Conservation (phyloP, 352 stramenopile species). For the Globisporangium mamillatum region DNA sequence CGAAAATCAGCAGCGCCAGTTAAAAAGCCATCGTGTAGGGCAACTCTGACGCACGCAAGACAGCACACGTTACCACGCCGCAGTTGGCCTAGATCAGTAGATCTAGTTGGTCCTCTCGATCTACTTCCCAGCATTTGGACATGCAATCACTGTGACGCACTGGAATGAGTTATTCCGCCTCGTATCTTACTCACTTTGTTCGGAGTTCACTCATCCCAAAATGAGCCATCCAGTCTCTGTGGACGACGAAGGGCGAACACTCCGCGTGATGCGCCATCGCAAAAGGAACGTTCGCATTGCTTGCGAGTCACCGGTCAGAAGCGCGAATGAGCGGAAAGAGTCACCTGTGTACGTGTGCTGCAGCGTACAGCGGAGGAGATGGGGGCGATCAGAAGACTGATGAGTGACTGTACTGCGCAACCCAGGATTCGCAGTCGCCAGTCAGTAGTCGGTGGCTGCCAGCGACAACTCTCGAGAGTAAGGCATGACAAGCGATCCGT, state of each 20-base stretch:
- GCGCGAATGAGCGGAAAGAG: background rate
- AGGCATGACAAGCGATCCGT: background rate
- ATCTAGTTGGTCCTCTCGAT: too few species aligned
- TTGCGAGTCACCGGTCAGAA: background rate
- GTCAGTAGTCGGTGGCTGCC: too few species aligned
- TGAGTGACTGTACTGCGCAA: too few species aligned
- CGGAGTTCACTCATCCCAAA: too few species aligned
- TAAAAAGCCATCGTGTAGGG: too few species aligned
- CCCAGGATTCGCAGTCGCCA: too few species aligned
- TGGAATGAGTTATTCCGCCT: background rate
- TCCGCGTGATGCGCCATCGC: background rate
- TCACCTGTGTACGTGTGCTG: background rate
- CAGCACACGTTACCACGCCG: too few species aligned
- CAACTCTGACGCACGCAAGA: too few species aligned
- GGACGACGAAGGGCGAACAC: background rate
- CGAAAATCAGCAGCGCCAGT: too few species aligned
- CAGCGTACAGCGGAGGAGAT: background rate
- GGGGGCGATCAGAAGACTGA: background rate
- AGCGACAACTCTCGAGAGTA: background rate
- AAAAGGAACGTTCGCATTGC: background rate
- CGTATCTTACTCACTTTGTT: background rate
- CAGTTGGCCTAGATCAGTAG: too few species aligned
- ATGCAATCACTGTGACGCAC: background rate
- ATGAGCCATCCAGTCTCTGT: background rate
- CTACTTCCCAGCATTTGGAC: too few species aligned